A percentile compares a stretch with the other conserved stretches of the same genome.
Conservation (phyloP, 768 basidiomycete species). For the Candolleomyces aberdarensis region DNA sequence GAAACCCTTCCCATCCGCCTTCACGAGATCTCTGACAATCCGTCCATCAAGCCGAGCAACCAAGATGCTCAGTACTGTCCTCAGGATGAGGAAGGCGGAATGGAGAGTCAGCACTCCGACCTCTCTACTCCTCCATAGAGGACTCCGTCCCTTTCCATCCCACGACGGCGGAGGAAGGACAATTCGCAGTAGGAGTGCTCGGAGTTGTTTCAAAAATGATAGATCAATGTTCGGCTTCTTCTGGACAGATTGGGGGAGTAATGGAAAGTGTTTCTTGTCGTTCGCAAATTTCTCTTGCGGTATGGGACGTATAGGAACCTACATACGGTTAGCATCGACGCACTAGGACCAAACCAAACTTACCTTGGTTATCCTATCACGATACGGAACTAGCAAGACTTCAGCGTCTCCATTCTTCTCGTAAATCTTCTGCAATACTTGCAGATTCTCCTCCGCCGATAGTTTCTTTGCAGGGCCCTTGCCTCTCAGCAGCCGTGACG, state of each 20-base stretch:
- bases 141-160: constrained; percentile 7
- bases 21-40: constrained; percentile 86
- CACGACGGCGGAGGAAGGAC: constrained; percentile 53
- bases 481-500: constrained; percentile 12
- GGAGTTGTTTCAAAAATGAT: constrained; percentile 68
- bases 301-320: constrained; percentile 49
- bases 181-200: constrained; percentile 69
- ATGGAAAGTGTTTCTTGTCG: constrained; percentile 63
- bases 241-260: constrained; percentile 37
- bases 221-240: constrained; percentile 66
- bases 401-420: constrained; percentile 45
- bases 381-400: constrained; percentile 65
- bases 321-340: not conserved
- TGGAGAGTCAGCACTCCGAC: constrained; percentile 71
- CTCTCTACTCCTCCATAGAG: constrained; percentile 54
- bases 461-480: constrained; percentile 21
- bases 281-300: constrained; percentile 43
- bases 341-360: constrained; percentile 14
- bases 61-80: constrained; percentile 84
- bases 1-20: constrained; percentile 83
- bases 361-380: constrained; percentile 62
- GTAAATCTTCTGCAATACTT: constrained; percentile 62
- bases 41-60: constrained; percentile 88
- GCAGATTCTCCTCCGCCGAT: constrained; percentile 38
- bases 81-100: constrained; percentile 78